Percentiles rank a stretch among this genome's conserved stretches.
Evolutionary conservation across 1,139 yeast genomes (phyloP).

Genomic region (Yamadazyma dushanensis): DNA sequence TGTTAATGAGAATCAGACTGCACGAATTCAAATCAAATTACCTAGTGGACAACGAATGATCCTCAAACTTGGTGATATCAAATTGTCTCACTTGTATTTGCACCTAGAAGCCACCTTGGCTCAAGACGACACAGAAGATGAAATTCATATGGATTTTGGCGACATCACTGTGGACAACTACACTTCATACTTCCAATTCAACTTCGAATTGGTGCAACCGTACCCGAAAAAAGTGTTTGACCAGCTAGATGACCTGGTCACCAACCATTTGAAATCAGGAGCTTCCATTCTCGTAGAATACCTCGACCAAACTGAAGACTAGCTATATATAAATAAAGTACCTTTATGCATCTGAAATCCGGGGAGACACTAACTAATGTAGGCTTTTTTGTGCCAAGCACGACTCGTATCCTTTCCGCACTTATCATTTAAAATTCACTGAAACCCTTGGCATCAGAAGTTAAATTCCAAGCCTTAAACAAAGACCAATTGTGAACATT

Average conservation of each 20-base stretch:
- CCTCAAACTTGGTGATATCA: slow-evolving; percentile 41
- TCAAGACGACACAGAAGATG: slow-evolving; percentile 12
- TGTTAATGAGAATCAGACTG: slow-evolving; percentile 9
- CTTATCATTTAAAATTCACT: background rate
- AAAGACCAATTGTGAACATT: no score
- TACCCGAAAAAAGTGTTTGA: slow-evolving; percentile 39
- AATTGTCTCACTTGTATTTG: slow-evolving; percentile 63
- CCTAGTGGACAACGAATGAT: slow-evolving; percentile 64
- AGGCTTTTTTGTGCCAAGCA: background rate
- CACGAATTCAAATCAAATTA: slow-evolving; percentile 35
- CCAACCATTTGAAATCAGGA: slow-evolving; percentile 35
- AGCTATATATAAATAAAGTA: no score
- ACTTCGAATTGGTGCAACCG: slow-evolving; percentile 45
- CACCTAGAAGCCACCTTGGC: slow-evolving; percentile 52
- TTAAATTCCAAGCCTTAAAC: no score
- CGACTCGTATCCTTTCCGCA: slow-evolving; percentile 2
- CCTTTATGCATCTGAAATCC: no score
- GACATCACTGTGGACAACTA: slow-evolving; percentile 15
- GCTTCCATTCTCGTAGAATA: slow-evolving; percentile 43
- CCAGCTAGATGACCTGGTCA: slow-evolving; percentile 21
- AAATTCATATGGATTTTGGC: slow-evolving; percentile 13
- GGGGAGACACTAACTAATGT: background rate
- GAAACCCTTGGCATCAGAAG: slow-evolving; percentile 11
- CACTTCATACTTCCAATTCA: slow-evolving; percentile 26
- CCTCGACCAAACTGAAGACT: slow-evolving; percentile 15